Evolutionary conservation across 1,284 basidiomycete genomes (phyloP).

Genomic region (Hemileia vastatrix): DNA sequence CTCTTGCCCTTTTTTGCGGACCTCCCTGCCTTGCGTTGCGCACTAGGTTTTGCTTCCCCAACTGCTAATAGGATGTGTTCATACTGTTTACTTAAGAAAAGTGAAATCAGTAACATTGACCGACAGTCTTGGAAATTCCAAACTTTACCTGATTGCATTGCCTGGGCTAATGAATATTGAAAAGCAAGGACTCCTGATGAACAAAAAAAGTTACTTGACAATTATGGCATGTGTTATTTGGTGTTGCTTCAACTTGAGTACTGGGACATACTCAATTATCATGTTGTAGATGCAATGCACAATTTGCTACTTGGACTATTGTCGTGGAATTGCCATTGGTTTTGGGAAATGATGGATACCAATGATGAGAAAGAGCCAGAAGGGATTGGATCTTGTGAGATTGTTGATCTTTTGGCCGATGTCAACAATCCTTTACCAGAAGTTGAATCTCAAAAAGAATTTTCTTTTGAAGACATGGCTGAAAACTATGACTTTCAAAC

Average conservation of each 20-base stretch:
- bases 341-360: constrained; percentile 12
- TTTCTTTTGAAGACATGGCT: too few relatives aligned
- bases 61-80: constrained; percentile 23
- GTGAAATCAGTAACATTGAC: constrained; percentile 6
- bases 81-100: constrained; percentile 11
- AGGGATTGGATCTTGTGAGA: neutral
- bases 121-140: constrained; percentile 1
- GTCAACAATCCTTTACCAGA: neutral
- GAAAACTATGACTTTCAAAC: too few relatives aligned
- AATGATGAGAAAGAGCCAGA: constrained; percentile 2
- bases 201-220: neutral
- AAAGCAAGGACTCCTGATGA: neutral
- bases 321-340: constrained; percentile 5
- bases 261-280: constrained; percentile 2
- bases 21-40: constrained; percentile 22
- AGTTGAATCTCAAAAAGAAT: too few relatives aligned
- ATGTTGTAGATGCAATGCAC: constrained; percentile 13
- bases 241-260: constrained; percentile 2
- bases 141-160: constrained; percentile 1
- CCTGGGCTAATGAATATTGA: constrained; percentile 1
- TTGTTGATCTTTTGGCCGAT: neutral
- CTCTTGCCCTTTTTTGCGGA: constrained; percentile 17
- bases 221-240: constrained; percentile 2
- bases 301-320: constrained; percentile 11
- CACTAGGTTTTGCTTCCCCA: constrained; percentile 19